Percentiles rank a stretch among this genome's conserved stretches.
phyloP scores from a whole-genome alignment of 176 grass and related monocot species.

The Metroxylon sagu region DNA sequence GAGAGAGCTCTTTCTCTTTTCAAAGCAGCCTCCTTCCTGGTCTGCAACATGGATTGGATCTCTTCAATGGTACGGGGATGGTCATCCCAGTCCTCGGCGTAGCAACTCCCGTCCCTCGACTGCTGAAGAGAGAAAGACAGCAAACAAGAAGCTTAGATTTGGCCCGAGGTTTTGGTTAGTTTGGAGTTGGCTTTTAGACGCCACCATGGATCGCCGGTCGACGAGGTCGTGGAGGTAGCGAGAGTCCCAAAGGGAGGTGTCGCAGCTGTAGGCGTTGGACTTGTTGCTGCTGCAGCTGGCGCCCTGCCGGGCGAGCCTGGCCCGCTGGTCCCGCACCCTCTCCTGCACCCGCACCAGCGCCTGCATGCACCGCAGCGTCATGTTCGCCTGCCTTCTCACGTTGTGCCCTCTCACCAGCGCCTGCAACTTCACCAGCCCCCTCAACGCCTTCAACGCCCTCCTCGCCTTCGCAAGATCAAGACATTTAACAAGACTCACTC shows the following conservation, averaged over 20 bases:
- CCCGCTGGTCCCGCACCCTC: slow-evolving; percentile 74
- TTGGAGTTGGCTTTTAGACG: too few species aligned
- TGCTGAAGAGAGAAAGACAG: not conserved
- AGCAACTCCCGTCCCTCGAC: slow-evolving; percentile 83
- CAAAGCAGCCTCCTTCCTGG: slow-evolving; percentile 64
- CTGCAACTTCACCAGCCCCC: slow-evolving; percentile 88
- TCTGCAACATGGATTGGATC: slow-evolving; percentile 85
- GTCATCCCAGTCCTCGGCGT: slow-evolving; percentile 91
- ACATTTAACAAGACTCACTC: too few species aligned
- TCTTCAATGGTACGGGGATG: slow-evolving; percentile 75
- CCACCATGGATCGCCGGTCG: slow-evolving; percentile 67
- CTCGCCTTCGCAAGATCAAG: slow-evolving; percentile 28
- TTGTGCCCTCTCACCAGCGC: slow-evolving; percentile 96
- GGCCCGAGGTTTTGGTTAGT: not conserved
- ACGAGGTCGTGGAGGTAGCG: slow-evolving; percentile 70
- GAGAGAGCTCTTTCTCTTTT: slow-evolving; percentile 87
- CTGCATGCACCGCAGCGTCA: slow-evolving; percentile 98
- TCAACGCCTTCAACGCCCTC: slow-evolving; percentile 68
- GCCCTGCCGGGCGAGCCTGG: slow-evolving; percentile 63
- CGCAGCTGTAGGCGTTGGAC: slow-evolving; percentile 66
- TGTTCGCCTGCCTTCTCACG: slow-evolving; percentile 85
- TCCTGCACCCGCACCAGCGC: slow-evolving; percentile 92
- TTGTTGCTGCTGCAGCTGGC: slow-evolving; percentile 49
- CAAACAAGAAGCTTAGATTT: too few species aligned
- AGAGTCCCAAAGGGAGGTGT: slow-evolving; percentile 59